Base-by-base conservation (phyloP, 2,329 filamentous ascomycete genomes). In the Aspergillus tubingensis region DNA sequence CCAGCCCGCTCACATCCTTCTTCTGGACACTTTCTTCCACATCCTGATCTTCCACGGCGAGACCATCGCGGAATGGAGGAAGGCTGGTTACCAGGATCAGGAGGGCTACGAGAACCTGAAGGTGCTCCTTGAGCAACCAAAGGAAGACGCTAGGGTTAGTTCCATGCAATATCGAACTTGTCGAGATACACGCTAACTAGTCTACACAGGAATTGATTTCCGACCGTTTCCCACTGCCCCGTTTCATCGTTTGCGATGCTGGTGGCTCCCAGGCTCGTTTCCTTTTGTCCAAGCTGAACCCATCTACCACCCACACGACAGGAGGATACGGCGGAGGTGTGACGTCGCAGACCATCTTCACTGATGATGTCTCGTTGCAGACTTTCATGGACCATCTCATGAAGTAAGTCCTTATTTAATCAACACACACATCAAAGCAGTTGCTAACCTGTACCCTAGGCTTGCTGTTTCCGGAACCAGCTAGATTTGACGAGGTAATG, bases 301-400 rank as follows among this genome's bases (percentile, higher is more conserved):
- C 95, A 0, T 96, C 91, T 1, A 99, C 95, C 3, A 99, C 95
- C 13, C 95, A 99, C 76, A 97, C 95, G 0, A 93, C 90, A 0
- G 91, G 92, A 56, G 90, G 91, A 11, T 98, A 96, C 72, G 95
- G 95, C 58, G 93, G 92, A 63, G 91, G 94, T 52, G 88, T 90
- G 72, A 93, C 90, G 50, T 93, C 94, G 8, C 95, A 99, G 79
- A 99, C 95, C 5, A 99, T 99, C 70, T 99, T 99, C 80, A 99
- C 95, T 0, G 95, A 99, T 72, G 95, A 99, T 77, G 95, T 99
- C 57, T 97, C 92, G 57, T 81, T 99, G 74, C 94, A 98, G 79
- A 98, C 94, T 1, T 99, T 99, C 75, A 99, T 99, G 95, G 95
- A 99, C 72, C 93, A 98, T 80, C 82, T 99, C 75, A 99, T 99